phyloP scores from a whole-genome alignment of 768 basidiomycete genomes.

The Boletus sensibilis region DNA sequence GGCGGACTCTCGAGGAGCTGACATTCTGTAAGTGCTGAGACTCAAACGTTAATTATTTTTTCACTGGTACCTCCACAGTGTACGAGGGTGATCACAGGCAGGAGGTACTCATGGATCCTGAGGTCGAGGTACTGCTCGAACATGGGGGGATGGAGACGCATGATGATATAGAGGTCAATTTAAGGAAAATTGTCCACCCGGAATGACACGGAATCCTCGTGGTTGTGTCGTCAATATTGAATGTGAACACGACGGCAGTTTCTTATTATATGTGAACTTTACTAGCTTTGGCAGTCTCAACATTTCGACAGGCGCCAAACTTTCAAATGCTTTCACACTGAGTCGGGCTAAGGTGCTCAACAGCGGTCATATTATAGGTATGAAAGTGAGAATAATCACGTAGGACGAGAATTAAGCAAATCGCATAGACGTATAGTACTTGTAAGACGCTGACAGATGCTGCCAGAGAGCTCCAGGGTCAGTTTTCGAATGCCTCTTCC shows the following conservation, averaged over 20 bases:
- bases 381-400: too few species aligned
- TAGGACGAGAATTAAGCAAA: too few species aligned
- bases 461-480: too few species aligned
- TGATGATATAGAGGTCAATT: background rate
- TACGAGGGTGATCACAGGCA: background rate
- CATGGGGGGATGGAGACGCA: background rate
- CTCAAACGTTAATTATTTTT: background rate
- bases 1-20: constrained; percentile 19
- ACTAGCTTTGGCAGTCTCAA: too few species aligned
- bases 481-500: too few species aligned
- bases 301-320: too few species aligned
- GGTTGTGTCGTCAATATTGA: background rate
- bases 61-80: background rate
- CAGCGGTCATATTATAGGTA: too few species aligned
- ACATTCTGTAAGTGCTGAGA: constrained; percentile 13
- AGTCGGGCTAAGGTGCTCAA: too few species aligned
- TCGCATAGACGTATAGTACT: too few species aligned
- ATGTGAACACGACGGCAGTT: background rate
- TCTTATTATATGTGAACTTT: too few species aligned
- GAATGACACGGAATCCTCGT: background rate
- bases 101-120: background rate
- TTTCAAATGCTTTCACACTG: too few species aligned
- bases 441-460: too few species aligned
- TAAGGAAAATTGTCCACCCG: background rate
- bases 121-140: background rate